phyloP scores from a whole-genome alignment of 495 filamentous ascomycete species.

The Penicillium fimorum region DNA sequence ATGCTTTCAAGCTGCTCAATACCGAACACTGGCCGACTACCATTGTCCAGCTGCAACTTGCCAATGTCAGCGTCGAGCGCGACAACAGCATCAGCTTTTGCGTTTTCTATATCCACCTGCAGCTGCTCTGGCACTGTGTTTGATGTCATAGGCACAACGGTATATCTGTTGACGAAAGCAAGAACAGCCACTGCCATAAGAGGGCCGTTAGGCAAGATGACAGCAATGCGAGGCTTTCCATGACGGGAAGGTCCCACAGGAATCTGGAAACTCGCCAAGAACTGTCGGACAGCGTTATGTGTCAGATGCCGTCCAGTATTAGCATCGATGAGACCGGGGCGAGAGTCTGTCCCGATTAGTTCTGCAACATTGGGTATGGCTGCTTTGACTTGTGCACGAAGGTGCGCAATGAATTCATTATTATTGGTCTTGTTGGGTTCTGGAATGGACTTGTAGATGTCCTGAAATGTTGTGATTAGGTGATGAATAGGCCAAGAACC shows the following conservation, averaged over 20 bases:
- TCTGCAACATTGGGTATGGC: slow-evolving; percentile 10
- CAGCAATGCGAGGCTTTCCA: slow-evolving; percentile 23
- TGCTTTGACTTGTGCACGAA: slow-evolving; percentile 15
- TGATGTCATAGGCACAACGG: slow-evolving; percentile 23
- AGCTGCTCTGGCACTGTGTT: slow-evolving; percentile 24
- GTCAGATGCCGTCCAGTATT: slow-evolving; percentile 11
- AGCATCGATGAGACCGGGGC: slow-evolving; percentile 18
- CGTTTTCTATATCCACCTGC: slow-evolving; percentile 20
- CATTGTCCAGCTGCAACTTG: slow-evolving; percentile 18
- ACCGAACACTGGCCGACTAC: slow-evolving; percentile 18
- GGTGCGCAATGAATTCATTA: slow-evolving; percentile 10
- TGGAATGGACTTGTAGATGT: slow-evolving; percentile 17
- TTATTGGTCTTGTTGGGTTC: slow-evolving; percentile 12
- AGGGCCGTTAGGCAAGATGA: slow-evolving; percentile 22
- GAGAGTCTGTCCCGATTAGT: slow-evolving; percentile 16
- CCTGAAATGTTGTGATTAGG: slow-evolving; percentile 14
- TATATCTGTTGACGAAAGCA: slow-evolving; percentile 21
- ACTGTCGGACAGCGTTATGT: slow-evolving; percentile 16
- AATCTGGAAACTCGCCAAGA: slow-evolving; percentile 17
- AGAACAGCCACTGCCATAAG: slow-evolving; percentile 19
- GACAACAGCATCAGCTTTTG: slow-evolving; percentile 22
- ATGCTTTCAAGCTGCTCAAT: slow-evolving; percentile 17
- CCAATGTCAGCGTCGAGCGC: slow-evolving; percentile 21
- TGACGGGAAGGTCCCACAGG: slow-evolving; percentile 12
- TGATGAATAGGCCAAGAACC: slow-evolving; percentile 13